phyloP scores from a whole-genome alignment of 768 basidiomycete genomes.

The Tylopilus intermedius region DNA sequence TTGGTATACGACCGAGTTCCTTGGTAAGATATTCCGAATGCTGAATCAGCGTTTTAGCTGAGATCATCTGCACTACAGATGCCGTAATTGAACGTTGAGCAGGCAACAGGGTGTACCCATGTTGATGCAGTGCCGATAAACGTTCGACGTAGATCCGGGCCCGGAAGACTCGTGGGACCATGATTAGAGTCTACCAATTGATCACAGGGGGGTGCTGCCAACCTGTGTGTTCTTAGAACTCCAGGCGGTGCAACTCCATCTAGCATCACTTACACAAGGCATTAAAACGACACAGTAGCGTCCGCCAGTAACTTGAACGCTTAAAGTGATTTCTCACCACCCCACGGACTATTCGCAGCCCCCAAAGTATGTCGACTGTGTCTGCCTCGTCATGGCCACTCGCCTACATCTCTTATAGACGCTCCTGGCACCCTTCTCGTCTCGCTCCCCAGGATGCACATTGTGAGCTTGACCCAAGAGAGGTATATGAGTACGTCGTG shows the following conservation, averaged over 20 bases:
- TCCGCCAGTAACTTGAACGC: no score
- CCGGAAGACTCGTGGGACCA: not conserved
- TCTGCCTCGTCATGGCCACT: not conserved
- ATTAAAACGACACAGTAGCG: not conserved
- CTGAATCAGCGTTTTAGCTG: constrained; percentile 24
- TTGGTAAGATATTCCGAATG: constrained; percentile 22
- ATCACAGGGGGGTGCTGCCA: not conserved
- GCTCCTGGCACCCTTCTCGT: no score
- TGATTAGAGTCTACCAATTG: not conserved
- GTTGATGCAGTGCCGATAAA: not conserved
- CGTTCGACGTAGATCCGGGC: not conserved
- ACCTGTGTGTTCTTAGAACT: not conserved
- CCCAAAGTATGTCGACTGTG: constrained; percentile 1
- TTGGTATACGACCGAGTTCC: constrained; percentile 38
- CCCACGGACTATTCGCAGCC: not conserved
- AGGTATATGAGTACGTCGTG: no score
- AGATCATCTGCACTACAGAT: constrained; percentile 16
- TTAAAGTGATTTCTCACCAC: no score
- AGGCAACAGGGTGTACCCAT: not conserved
- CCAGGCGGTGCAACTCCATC: not conserved
- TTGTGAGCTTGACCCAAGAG: no score
- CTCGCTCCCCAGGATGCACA: no score
- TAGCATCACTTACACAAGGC: not conserved
- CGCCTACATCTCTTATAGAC: not conserved
- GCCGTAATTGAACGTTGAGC: not conserved